Base-by-base conservation (phyloP, 768 basidiomycete genomes). In the Amanita inopinata region DNA sequence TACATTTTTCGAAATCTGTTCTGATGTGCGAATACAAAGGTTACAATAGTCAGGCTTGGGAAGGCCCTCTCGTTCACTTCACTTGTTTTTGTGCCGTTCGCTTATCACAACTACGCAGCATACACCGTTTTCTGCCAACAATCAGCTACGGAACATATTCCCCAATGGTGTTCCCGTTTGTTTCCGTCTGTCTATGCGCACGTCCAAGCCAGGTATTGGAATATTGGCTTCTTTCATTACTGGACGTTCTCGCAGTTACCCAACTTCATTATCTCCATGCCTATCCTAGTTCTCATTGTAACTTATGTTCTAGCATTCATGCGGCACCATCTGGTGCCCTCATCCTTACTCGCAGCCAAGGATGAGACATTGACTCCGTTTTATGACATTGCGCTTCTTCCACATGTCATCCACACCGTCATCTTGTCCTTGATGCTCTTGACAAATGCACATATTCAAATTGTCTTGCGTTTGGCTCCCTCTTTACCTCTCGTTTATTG, bases 181-280 rank as follows among this genome's bases (percentile, higher is more conserved):
- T 53, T 78, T 4, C 90, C 91, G 0, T 74, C 77, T 10, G 78
- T 89, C 43, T 99, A 98, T 59, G 63, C 74, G 7, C 75, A 88
- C 54, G 84, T 85, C 2, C 94, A 99, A 57, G 62, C 62, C 3
- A 67, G 71, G 40, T 97, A 98, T 59, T 99, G 94, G 96, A 70
- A 84, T 56, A 64, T 73, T 33, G 91, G 93, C 11, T 76, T 93
- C 49, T 60, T 99, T 47, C 74, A 69, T 2, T 98, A 98, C 60
- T 99, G 89, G 89, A 81, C 81, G 0, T 47, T 64, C 17, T 62
- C 72, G 22, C 93, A 99, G 60, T 52, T 90, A 2, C 96, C 96
- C 34, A 96, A 97, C 60, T 86, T 97, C 56, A 49, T 89, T 46
- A 68, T 98, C 43, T 77, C 83, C 11, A 53, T 75, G 0, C 94